Conservation (phyloP, 805 yeast species). For the Ogataea wickerhamii region DNA sequence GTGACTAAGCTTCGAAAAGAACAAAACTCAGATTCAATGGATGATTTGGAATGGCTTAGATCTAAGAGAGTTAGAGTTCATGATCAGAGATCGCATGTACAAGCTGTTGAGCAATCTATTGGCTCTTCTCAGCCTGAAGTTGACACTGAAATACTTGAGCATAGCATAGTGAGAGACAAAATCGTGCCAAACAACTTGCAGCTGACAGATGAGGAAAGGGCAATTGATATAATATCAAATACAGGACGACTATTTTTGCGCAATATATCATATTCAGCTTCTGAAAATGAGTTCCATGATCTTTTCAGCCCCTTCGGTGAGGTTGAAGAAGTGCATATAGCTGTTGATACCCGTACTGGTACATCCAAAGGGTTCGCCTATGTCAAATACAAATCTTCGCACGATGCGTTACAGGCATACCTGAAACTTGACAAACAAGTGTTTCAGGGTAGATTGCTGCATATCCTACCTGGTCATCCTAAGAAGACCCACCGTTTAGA, state of each 20-base stretch:
- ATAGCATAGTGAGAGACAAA: background rate
- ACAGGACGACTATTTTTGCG: conserved; percentile 87
- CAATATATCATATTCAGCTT: conserved; percentile 74
- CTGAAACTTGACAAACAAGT: conserved; percentile 75
- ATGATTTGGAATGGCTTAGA: conserved; percentile 87
- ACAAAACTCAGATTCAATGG: conserved; percentile 31
- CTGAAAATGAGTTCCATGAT: conserved; percentile 70
- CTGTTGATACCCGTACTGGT: conserved; percentile 86
- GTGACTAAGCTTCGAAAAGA: conserved; percentile 10
- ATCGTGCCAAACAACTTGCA: conserved; percentile 2
- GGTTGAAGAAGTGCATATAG: conserved; percentile 86
- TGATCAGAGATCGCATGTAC: conserved; percentile 36
- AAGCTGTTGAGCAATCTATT: background rate
- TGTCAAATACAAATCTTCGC: conserved; percentile 61
- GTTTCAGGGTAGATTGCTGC: conserved; percentile 91
- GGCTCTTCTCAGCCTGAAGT: background rate
- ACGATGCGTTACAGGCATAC: conserved; percentile 76
- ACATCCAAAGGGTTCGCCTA: conserved; percentile 92
- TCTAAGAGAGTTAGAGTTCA: conserved; percentile 68
- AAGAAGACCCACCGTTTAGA: conserved; percentile 81
- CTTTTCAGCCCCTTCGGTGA: conserved; percentile 68
- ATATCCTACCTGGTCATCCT: conserved; percentile 79
- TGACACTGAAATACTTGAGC: background rate
- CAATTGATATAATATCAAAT: conserved; percentile 47
- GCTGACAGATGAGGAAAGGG: conserved; percentile 41